Base-by-base conservation (phyloP, 2,329 filamentous ascomycete species). In the Ceratocystiopsis sp. region DNA sequence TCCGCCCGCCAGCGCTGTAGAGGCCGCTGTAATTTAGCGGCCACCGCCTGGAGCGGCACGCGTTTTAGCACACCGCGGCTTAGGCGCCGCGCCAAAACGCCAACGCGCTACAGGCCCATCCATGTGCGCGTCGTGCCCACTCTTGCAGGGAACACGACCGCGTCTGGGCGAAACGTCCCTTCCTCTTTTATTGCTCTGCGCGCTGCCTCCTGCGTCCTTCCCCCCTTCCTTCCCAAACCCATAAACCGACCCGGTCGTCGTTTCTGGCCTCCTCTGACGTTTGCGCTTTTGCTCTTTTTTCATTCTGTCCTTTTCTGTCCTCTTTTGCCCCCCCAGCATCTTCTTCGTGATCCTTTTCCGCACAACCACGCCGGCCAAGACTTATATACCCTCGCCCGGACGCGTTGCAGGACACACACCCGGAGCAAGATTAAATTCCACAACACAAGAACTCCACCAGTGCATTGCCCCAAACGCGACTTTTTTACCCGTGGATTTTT, bases 41-140 rank as follows among this genome's bases (percentile, higher is more conserved):
- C 25, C 9, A 29, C 25, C 25, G 25, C 25, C 25, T 29, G 25
- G 25, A 29, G 25, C 25, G 25, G 25, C 25, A 29, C 25, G 25
- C 25, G 25, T 29, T 29, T 29, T 29, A 29, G 25, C 25, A 29
- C 25, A 10, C 40, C 41, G 25, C 35, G 41, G 41, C 40, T 37
- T 29, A 37, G 32, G 38, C 36, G 29, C 16, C 44, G 41, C 49
- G 47, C 49, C 46, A 48, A 50, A 48, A 51, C 50, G 49, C 49
- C 49, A 50, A 51, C 50, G 48, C 50, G 47, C 25, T 37, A 43
- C 41, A 39, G 34, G 39, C 25, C 34, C 38, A 29, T 29, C 25
- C 34, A 17, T 34, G 41, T 43, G 44, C 49, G 49, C 49, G 49
- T 50, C 46, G 49, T 45, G 41, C 46, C 47, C 49, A 49, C 49